phyloP scores from a whole-genome alignment of 164 flowering plant genomes.

The Malania oleifera region DNA sequence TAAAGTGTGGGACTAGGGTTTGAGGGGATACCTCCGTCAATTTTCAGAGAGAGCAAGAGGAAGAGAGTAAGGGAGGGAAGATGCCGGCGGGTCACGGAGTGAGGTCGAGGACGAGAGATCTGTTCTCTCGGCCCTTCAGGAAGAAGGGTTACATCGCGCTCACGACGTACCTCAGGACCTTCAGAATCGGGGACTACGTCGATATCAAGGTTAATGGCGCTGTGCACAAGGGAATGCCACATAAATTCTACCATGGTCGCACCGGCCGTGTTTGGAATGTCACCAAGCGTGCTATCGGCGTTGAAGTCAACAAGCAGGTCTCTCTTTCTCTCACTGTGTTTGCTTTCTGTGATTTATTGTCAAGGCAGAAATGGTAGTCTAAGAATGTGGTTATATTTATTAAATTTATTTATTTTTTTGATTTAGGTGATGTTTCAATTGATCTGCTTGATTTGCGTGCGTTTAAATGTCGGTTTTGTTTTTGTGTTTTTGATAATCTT shows the following conservation, averaged over 20 bases:
- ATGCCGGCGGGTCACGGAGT: constrained; percentile 84
- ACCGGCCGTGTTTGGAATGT: constrained; percentile 84
- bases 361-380: too few relatives aligned
- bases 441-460: too few relatives aligned
- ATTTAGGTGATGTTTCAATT: too few relatives aligned
- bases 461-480: too few relatives aligned
- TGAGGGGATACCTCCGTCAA: too few relatives aligned
- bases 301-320: constrained; percentile 82
- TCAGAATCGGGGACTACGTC: constrained; percentile 58
- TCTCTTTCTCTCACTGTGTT: background rate
- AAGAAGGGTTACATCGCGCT: constrained; percentile 69
- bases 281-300: constrained; percentile 84
- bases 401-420: too few relatives aligned
- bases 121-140: constrained; percentile 62
- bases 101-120: constrained; percentile 64
- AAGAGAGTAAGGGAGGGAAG: constrained; percentile 13
- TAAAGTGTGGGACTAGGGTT: too few relatives aligned
- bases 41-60: background rate
- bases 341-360: background rate
- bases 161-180: constrained; percentile 56
- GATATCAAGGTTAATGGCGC: constrained; percentile 83
- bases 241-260: constrained; percentile 88
- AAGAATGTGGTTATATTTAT: too few relatives aligned
- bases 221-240: constrained; percentile 88
- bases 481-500: too few relatives aligned